These are phyloP conservation scores for Monilinia vaccinii-corymbosi DNA, from an alignment of 2,329 filamentous ascomycete species.

Conservation along the genomic window DNA sequence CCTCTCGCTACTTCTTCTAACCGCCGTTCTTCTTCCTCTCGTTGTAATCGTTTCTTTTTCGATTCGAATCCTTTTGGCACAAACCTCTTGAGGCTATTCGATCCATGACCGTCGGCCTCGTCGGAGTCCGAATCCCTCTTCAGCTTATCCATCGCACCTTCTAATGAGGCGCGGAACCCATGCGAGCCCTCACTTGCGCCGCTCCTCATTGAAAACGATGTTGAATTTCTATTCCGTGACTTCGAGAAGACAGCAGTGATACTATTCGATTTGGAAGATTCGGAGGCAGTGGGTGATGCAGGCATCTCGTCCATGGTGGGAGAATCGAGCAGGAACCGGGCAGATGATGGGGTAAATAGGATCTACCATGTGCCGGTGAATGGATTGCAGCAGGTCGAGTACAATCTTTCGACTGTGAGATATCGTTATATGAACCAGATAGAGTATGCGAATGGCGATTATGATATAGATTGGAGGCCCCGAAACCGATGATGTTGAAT, in stretches of 20 bases:
- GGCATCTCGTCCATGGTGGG: conserved; percentile 8
- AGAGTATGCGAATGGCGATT: neutral
- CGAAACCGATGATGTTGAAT: neutral
- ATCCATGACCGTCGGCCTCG: conserved; percentile 17
- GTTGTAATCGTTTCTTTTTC: conserved; percentile 40
- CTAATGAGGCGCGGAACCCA: conserved; percentile 19
- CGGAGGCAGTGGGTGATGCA: conserved; percentile 7
- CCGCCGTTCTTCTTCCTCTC: conserved; percentile 35
- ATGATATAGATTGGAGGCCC: too few relatives aligned
- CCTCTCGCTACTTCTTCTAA: conserved; percentile 30
- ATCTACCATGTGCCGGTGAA: neutral
- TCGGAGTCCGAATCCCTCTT: conserved; percentile 20
- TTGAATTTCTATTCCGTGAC: conserved; percentile 18
- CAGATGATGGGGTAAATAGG: neutral
- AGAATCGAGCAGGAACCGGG: neutral
- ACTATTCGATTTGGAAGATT: conserved; percentile 21
- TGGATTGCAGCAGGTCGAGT: neutral
- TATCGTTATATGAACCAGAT: neutral
- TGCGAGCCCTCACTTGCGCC: conserved; percentile 17
- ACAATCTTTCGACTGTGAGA: neutral
- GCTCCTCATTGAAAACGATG: conserved; percentile 24
- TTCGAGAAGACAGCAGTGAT: conserved; percentile 25
- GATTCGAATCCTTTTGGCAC: conserved; percentile 42
- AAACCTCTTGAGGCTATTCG: conserved; percentile 40
- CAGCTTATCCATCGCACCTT: conserved; percentile 22